Evolutionary conservation across 768 basidiomycete species (phyloP), one percentile per base, ranked within the genome.

Genomic region (Roridomyces roridus): DNA sequence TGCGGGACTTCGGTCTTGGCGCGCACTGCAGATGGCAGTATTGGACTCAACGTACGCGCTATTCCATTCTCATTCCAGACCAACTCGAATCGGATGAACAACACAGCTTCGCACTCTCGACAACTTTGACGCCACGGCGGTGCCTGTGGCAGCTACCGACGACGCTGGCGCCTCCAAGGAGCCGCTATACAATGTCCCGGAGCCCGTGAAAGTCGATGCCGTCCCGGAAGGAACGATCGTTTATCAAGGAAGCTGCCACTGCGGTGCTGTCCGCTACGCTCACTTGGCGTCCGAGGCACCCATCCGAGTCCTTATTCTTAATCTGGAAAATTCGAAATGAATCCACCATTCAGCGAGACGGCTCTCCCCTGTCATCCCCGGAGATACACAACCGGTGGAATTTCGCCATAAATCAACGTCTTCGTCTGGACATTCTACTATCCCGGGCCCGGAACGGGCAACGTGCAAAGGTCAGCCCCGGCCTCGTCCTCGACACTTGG

Each of bases 241-340:
- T 8, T 58, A 58, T 46, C 35, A 52, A 24, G 57, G 57, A 44
- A 47, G 36, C 57, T 58, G 57, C 40, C 57, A 47, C n/a, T 58
- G 57, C 46, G 57, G 57, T 28, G 51, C 57, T 14, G 50, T 58
- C 26, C 18, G 18, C 25, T 48, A 34, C 15, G 31, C 31, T 10
- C 31, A 34, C 2, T 15, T 34, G 11, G 31, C 31, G 11, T 34
- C 31, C 7, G 31, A 34, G 31, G 11, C 35, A n/a, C n/a, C n/a
- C n/a, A 26, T 54, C 70, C 1, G 67, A 72, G 40, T 62, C 70
- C 0, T 62, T 68, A 0, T 60, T 70, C 51, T 50, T 68, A 2
- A 70, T 70, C 17, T 74, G 72, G 72, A 65, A 57, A 50, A 23
- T 68, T 21, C 14, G 68, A 35, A 65, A 65, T 28, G 57, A 67